Base-by-base conservation (phyloP, 83 land plant species). In the Thuja plicata region DNA sequence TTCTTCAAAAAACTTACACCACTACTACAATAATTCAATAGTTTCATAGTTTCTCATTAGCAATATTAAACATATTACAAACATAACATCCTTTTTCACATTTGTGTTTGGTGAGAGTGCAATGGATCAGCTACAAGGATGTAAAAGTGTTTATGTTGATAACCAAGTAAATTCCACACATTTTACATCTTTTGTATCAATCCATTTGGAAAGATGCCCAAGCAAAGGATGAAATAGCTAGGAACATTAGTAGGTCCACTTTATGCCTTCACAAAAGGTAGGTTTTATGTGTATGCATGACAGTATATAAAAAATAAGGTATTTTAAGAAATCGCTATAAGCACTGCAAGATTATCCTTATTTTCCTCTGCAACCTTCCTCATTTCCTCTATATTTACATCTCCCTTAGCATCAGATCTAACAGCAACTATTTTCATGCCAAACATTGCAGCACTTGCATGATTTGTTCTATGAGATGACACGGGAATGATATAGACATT, bases 391-490 rank as follows among this genome's bases (percentile, higher is more conserved):
- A 98, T 96, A 90, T 97, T 94, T 32, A 98, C 96, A 90, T 98
- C 97, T 50, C 99, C 99, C 86, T 97, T 97, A 19, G 96, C 89
- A 94, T 98, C 99, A 55, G 99, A 96, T 45, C 99, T 99, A 92
- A 98, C 93, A 30, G 96, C 55, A 79, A 98, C 99, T 90, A 98
- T 98, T n/a, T 95, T 94, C 99, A 98, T 98, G 41, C 99, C 99
- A 94, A 99, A 98, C 99, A 98, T 98, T 17, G 99, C 99, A 55
- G 99, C 99, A 95, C 99, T 98, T n/a, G 99, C 99, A 83, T 99
- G 99, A 88, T 98, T 98, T 84, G 99, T 98, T 54, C 99, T 99
- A 89, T 98, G 99, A 41, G 99, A 99, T 2, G 99, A 98, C 35
- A 94, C 95, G 34, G 99, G 99, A 74, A 98, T 98, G 57, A 98